Evolutionary conservation across 139 green algal genomes (phyloP).

Genomic region (Desmodesmus armatus): DNA sequence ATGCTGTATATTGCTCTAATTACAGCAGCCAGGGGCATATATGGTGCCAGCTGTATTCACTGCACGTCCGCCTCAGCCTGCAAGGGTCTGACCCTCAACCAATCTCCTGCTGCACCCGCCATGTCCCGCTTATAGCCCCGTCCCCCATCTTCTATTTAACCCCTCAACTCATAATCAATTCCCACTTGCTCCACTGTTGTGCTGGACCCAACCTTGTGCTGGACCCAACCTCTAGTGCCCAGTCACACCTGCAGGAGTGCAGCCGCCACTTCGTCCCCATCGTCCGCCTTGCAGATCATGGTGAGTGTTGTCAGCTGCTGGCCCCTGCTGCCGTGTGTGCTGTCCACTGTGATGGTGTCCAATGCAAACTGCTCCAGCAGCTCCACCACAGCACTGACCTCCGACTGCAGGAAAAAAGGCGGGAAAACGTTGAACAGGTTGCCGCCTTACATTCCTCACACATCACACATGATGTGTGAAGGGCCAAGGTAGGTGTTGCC

Average conservation of each 20-base stretch:
- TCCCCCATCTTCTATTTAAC: neutral
- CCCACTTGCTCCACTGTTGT: neutral
- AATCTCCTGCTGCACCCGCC: neutral
- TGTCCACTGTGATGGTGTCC: neutral
- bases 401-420: neutral
- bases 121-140: neutral
- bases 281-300: slow-evolving; percentile 11
- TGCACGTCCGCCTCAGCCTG: neutral
- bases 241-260: slow-evolving; percentile 22
- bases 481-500: neutral
- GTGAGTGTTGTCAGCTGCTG: slow-evolving; percentile 22
- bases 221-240: neutral
- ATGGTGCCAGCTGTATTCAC: neutral
- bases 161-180: neutral
- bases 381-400: neutral
- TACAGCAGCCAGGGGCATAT: too few species aligned
- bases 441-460: neutral
- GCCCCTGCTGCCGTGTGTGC: neutral
- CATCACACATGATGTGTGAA: neutral
- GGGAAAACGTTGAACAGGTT: neutral
- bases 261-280: slow-evolving; percentile 28
- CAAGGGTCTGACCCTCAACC: neutral
- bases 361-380: neutral
- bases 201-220: neutral
- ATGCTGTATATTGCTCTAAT: too few species aligned